Evolutionary conservation across 345 rosid genomes (phyloP).

Genomic region (Dipteronia dyeriana): DNA sequence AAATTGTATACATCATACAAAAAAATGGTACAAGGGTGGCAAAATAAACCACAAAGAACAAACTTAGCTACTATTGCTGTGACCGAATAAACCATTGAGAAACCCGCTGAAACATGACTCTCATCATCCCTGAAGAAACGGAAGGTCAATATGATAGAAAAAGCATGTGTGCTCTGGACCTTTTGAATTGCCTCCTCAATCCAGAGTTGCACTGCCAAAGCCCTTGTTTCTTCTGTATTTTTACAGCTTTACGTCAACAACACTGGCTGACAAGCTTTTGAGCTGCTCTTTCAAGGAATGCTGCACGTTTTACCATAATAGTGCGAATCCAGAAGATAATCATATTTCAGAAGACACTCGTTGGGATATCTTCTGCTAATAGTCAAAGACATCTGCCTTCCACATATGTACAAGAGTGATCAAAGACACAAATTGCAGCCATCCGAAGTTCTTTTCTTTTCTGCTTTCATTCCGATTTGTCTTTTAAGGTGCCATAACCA

Average conservation of each 20-base stretch:
- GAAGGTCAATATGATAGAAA: not conserved
- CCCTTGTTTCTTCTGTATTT: not conserved
- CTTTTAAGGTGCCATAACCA: conserved; percentile 8
- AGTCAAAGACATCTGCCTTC: conserved; percentile 9
- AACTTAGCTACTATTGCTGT: not conserved
- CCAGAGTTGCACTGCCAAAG: not conserved
- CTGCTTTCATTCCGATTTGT: not conserved
- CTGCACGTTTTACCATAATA: not conserved
- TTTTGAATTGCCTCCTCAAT: not conserved
- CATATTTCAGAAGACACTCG: not conserved
- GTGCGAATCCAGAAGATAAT: not conserved
- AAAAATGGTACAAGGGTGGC: not conserved
- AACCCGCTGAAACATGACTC: not conserved
- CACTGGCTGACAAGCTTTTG: not conserved
- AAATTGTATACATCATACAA: not conserved
- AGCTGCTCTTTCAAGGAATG: not conserved
- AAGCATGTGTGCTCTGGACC: not conserved
- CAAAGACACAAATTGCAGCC: conserved; percentile 6
- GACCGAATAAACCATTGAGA: not conserved
- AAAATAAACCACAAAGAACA: conserved; percentile 13
- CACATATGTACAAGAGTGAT: conserved; percentile 18
- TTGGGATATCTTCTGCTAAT: not conserved
- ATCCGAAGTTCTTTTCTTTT: not conserved
- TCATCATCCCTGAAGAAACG: not conserved
- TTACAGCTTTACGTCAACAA: not conserved